Base-by-base conservation (phyloP, 306 rosid species). In the Ochetophila trinervis region DNA sequence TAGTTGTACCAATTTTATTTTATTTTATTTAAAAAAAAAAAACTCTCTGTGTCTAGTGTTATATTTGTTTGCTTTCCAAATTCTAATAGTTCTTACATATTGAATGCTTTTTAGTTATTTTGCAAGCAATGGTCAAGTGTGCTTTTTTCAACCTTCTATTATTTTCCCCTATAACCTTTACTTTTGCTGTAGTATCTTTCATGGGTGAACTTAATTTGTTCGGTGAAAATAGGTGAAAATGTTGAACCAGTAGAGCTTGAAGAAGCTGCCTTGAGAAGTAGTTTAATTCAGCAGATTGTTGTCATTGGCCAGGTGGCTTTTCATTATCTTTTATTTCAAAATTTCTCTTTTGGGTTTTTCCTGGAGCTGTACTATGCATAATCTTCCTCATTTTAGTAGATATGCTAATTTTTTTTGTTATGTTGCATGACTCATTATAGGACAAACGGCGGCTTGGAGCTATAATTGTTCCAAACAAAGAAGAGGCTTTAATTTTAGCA, bases 391-490 rank as follows among this genome's bases (percentile, higher is more conserved):
- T 19, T 16, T 19, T 16, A 17, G 19, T 16, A n/a, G 18, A 34
- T 5, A 14, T 44, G 7, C 22, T 58, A 32, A 27, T 53, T 11
- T 9, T 50, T 60, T 71, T 53, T 45, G 42, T 51, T 57, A 21
- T 48, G 27, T 70, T 66, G 56, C 68, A 23, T 65, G 68, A 34
- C 24, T 45, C 32, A 55, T 16, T 73, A 59, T 60, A 92, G 98
- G 96, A 92, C 77, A 85, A 85, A 73, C 89, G 98, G 52, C 96
- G 98, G 37, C 83, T 89, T 12, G 98, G 96, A 73, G 98, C 98
- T 52, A 54, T 93, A 35, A 63, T 93, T 65, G 96, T 93, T 86
- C 97, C 98, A 53, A 82, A 89, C 87, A 84, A 86, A 79, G 97
- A 89, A 55, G 97, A 79, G 81, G 79, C 78, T 75, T 64, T 89